Base-by-base conservation (phyloP, 768 basidiomycete genomes). In the Mycena galopus region DNA sequence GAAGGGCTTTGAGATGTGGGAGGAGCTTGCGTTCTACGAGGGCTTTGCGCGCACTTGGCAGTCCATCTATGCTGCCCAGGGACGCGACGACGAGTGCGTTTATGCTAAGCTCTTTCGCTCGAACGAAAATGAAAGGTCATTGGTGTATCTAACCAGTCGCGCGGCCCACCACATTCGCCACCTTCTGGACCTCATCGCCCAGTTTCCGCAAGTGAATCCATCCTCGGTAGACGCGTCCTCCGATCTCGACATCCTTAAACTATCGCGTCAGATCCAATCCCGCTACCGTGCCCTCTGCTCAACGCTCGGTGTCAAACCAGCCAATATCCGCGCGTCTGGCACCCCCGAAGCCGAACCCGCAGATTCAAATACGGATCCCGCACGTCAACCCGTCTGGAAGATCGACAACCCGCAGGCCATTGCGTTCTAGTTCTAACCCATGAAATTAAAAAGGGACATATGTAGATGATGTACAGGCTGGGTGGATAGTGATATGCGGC, bases 1-100 rank as follows among this genome's bases (percentile, higher is more conserved):
- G 76, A 96, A 97, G 76, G 95, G 94, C 0, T 98, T 92, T 80
- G 96, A 97, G 82, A 91, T 98, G 82, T 98, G 96, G 96, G 97
- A 98, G 81, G 97, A 99, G 81, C 88, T 99, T 16, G 96, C 95
- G 2, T 98, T 92, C 77, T 97, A 97, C 79, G 89, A 97, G 76
- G 97, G 96, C 7, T 93, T 93, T 76, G 95, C 95, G 3, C 72
- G 77, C 65, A 88, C 91, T 66, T 98, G 95, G 94, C 80, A 84
- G 70, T 84, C 85, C 2, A 82, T 94, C 64, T 84, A 84, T 50
- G 76, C 81, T 25, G 82, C 81, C 63, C 84, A 86, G 66, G 82
- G 80, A 5, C 79, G 80, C 17, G 79, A 78, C 58, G 86, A 91
- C 77, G 86, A 89, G 91, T 91, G 76, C 67, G 88, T 85, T 4